These are phyloP conservation scores for Lepiota brunneoincarnata DNA, from an alignment of 768 basidiomycete species.

Conservation along the genomic window DNA sequence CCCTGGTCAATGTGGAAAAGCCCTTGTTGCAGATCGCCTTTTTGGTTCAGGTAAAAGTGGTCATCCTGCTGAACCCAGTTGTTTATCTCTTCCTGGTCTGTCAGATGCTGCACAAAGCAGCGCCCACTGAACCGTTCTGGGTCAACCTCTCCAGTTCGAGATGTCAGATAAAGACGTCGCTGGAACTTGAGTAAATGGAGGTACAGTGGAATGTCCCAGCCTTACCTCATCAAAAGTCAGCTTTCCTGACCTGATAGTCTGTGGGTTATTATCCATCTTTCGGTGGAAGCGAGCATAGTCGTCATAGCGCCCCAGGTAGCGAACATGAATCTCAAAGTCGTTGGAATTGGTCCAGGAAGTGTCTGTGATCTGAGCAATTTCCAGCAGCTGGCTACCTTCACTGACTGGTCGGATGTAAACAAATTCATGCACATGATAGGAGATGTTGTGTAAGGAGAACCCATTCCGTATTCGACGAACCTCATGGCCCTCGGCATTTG, in stretches of 20 bases:
- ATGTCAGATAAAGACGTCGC: conserved; percentile 43
- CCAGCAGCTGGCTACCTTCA: conserved; percentile 28
- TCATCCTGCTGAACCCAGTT: conserved; percentile 53
- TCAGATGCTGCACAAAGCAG: conserved; percentile 45
- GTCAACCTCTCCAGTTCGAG: conserved; percentile 24
- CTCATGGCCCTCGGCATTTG: conserved; percentile 20
- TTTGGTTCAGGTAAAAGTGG: conserved; percentile 53
- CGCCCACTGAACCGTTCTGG: conserved; percentile 47
- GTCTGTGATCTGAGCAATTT: conserved; percentile 55
- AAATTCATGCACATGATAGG: conserved; percentile 60
- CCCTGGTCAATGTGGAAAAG: conserved; percentile 18
- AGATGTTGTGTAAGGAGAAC: conserved; percentile 36
- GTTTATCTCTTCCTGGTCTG: conserved; percentile 31
- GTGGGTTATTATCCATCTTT: neutral
- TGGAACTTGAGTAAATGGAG: conserved; percentile 13
- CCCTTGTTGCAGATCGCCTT: conserved; percentile 16
- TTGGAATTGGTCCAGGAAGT: conserved; percentile 22
- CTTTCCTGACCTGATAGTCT: neutral
- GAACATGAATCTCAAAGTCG: conserved; percentile 31
- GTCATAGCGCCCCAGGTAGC: conserved; percentile 45
- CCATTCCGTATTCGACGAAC: conserved; percentile 30
- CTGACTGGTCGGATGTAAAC: conserved; percentile 47
- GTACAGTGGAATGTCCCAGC: conserved; percentile 19
- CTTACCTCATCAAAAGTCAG: conserved; percentile 44
- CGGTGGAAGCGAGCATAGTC: conserved; percentile 25